These are phyloP conservation scores for Anthracocystis panici-leucophaei DNA, from an alignment of 1,284 basidiomycete species.

Conservation along the genomic window DNA sequence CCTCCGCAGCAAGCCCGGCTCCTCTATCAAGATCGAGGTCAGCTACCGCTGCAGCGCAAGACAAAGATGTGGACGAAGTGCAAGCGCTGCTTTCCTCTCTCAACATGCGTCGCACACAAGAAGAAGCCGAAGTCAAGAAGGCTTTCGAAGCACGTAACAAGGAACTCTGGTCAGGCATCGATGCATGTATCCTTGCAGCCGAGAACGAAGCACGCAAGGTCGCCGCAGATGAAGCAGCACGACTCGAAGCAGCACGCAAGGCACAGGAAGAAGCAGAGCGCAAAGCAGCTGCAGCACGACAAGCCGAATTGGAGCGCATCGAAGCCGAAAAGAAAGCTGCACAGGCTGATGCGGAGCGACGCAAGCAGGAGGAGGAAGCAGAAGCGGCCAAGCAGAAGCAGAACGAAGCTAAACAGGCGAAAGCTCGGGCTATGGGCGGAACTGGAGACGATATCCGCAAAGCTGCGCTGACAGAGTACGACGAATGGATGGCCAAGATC, in stretches of 20 bases:
- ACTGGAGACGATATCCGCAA: constrained; percentile 47
- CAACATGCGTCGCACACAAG: constrained; percentile 50
- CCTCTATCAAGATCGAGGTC: constrained; percentile 12
- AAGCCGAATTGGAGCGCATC: constrained; percentile 57
- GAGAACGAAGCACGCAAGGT: constrained; percentile 50
- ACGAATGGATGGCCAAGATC: constrained; percentile 54
- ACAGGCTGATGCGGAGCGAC: constrained; percentile 39
- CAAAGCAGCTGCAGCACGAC: constrained; percentile 50
- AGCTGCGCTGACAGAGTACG: constrained; percentile 52
- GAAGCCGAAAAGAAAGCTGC: constrained; percentile 56
- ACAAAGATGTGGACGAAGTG: constrained; percentile 56
- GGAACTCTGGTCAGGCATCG: constrained; percentile 64
- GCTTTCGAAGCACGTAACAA: constrained; percentile 64
- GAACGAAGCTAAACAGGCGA: constrained; percentile 42
- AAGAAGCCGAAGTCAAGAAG: constrained; percentile 53
- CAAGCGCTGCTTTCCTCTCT: constrained; percentile 53
- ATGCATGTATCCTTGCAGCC: constrained; percentile 60
- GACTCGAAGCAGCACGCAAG: constrained; percentile 53
- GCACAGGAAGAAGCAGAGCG: constrained; percentile 61
- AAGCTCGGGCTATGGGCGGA: constrained; percentile 40
- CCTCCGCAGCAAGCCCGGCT: constrained; percentile 1
- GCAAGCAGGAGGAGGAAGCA: constrained; percentile 34
- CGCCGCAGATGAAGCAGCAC: constrained; percentile 55
- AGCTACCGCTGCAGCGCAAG: constrained; percentile 5
- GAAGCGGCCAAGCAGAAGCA: constrained; percentile 46